Base-by-base conservation (phyloP, 345 rosid genomes). In the Arabidopsis suecica region DNA sequence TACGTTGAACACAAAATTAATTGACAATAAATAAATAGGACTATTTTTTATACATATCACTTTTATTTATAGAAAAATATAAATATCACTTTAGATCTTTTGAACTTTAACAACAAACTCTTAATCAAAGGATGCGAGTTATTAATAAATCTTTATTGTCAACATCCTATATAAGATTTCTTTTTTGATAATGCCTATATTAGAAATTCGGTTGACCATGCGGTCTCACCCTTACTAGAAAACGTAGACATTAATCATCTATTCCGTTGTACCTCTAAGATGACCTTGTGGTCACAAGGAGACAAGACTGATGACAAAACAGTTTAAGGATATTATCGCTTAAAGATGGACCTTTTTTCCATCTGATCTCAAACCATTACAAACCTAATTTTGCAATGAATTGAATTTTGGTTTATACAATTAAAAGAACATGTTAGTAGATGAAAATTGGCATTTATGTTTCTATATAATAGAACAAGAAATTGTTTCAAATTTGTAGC, bases 271-370 rank as follows among this genome's bases (percentile, higher is more conserved):
- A 61, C 57, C 69, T 68, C 14, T 48, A 60, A 59, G 37, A 42
- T 68, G 68, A 42, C 13, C 73, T 59, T 75, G 73, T 75, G 73
- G 73, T 68, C 74, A 76, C 69, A 76, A 61, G 51, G 34, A 53
- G 61, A 68, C 74, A 75, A 75, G 63, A 60, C 25, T 61, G 58
- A 23, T 54, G 64, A 51, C 63, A 61, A 76, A 61, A 23, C 49
- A 20, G 62, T 76, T 61, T 61, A 51, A 61, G 64, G 58, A 51
- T 42, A 48, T 42, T 33, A 76, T 47, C 34, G 41, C 50, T 32
- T 42, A 61, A 65, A 23, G 64, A 56, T 12, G 55, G 54, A 59
- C 22, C 20, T 53, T 51, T 23, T 50, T 53, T 49, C 38, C 23
- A 42, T 36, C 49, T 62, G 22, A 41, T 53, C 34, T 49, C 50